Evolutionary conservation across 2,329 filamentous ascomycete species (phyloP), one percentile per base, ranked within the genome.

Genomic region (Aspergillus sp.): DNA sequence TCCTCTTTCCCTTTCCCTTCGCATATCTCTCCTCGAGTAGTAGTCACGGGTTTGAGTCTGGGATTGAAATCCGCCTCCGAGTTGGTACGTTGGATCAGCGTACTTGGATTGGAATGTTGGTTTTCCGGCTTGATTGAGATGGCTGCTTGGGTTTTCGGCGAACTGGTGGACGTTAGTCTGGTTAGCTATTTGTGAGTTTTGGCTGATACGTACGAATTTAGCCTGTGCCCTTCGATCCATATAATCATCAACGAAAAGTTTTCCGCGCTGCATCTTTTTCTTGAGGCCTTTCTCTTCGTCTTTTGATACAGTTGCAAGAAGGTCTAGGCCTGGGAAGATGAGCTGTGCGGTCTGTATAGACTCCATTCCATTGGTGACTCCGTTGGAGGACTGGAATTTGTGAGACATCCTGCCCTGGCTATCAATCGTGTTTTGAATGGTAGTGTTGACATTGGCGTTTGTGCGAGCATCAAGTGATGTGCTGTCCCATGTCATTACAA

Each of bases 401-500:
- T 71, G 64, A 56, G 72, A 71, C 6, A 68, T 33, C 6, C 68
- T 62, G 40, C 57, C 51, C 25, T 56, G 56, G 35, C 61, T 33
- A 39, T 62, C 65, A 6, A 74, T 62, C 7, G 71, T 61, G 39
- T 74, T 71, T 25, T 70, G 66, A 43, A 78, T 70, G 9, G 69
- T 67, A 3, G 72, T 65, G n/a, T 77, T 74, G 14, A 80, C 61
- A 51, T 76, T 65, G 31, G 73, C 54, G 2, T 64, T 62, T 7
- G 69, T 57, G 2, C 68, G 59, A 4, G 70, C 65, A 15, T 71
- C 64, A 17, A 64, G 57, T 0, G 67, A 60, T 3, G 78, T 74
- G 0, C 80, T 79, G 52, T 80, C 80, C 72, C 76, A 85, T 1
- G 81, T 81, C 71, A 87, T 79, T 39, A 88, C 74, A 19, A 84